phyloP scores from a whole-genome alignment of 2,329 filamentous ascomycete genomes.

The Ascochyta rabiei region DNA sequence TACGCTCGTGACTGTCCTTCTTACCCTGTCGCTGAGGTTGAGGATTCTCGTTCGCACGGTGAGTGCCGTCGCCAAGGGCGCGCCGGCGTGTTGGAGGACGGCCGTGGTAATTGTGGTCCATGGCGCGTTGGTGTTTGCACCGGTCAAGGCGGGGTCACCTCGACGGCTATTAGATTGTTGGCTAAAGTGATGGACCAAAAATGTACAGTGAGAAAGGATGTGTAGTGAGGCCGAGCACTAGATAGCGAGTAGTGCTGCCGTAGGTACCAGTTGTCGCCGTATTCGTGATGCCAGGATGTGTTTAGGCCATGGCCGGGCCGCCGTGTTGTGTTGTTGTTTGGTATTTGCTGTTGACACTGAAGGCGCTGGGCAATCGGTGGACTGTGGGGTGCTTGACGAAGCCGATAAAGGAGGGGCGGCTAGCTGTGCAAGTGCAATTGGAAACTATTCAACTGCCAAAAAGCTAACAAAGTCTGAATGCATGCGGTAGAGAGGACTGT shows the following conservation, averaged over 20 bases:
- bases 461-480: constrained; percentile 43
- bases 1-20: constrained; percentile 25
- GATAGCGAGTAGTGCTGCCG: constrained; percentile 23
- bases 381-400: constrained; percentile 24
- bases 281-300: constrained; percentile 13
- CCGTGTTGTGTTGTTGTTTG: constrained; percentile 26
- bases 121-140: constrained; percentile 20
- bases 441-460: constrained; percentile 36
- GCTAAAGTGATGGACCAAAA: constrained; percentile 22
- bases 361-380: constrained; percentile 19
- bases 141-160: constrained; percentile 13
- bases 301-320: constrained; percentile 26
- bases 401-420: constrained; percentile 41
- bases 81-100: constrained; percentile 42
- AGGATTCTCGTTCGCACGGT: constrained; percentile 39
- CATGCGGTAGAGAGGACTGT: constrained; percentile 21
- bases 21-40: constrained; percentile 25
- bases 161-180: constrained; percentile 17
- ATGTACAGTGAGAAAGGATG: constrained; percentile 35
- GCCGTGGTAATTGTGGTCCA: constrained; percentile 40
- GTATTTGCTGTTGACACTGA: constrained; percentile 32
- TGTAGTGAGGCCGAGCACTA: constrained; percentile 22
- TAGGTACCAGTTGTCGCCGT: constrained; percentile 20
- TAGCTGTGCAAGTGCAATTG: constrained; percentile 33
- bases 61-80: constrained; percentile 42